Evolutionary conservation across 2,329 filamentous ascomycete species (phyloP), one percentile per base, ranked within the genome.

Genomic region (Cordyceps militaris): DNA sequence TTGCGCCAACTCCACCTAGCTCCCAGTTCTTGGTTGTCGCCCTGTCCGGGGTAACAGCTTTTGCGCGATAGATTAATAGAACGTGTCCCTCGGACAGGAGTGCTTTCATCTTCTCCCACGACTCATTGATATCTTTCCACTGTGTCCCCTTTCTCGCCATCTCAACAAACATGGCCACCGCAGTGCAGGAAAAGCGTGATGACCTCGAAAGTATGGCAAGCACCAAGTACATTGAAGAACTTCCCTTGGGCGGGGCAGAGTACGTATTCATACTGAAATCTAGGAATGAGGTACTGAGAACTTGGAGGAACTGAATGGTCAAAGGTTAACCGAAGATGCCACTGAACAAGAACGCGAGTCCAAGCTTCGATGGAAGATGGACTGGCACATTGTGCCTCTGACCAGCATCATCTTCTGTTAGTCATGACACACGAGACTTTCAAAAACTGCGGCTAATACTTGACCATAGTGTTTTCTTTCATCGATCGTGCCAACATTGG

Each of bases 401-500:
- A 81, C 85, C 0, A 70, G 80, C 0, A 57, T 85, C 2, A 71
- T 86, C 13, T 86, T 85, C 63, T 72, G 55, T 57, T 3, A 32
- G 46, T 23, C n/a, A 13, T 4, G 2, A 34, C 10, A 21, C 11
- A 16, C 16, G 3, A 14, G 4, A 3, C 5, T 23, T n/a, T 30
- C 6, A n/a, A n/a, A 11, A 16, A 13, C n/a, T 7, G 9, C 14
- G 16, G 8, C 38, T 32, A 13, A 51, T 11, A 13, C 10, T 19
- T 16, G 16, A 10, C n/a, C 3, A 26, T 10, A 59, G 57, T 86
- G 0, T 84, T 85, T 64, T 85, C 82, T 66, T 87, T 86, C 68
- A 86, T 87, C 60, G 84, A 87, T 65, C 76, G 85, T 21, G 80
- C 84, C 34, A 87, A 87, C 64, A 85, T 88, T 51, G 84, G 83